A percentile compares a stretch with the other conserved stretches of the same genome.
Conservation (phyloP, 2,329 filamentous ascomycete genomes). For the Alternaria rosae region DNA sequence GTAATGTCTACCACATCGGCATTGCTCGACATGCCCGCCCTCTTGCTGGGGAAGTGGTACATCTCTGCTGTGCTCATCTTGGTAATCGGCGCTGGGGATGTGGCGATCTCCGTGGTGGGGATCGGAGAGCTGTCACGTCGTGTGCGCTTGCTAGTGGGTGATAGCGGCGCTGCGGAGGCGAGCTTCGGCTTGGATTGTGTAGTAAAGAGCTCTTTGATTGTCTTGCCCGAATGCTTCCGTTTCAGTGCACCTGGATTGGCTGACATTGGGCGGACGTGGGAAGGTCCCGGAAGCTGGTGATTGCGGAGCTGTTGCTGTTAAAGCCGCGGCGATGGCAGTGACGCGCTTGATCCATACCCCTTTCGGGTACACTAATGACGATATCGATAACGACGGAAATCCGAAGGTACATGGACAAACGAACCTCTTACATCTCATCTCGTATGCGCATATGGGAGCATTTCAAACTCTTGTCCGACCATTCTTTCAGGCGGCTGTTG, state of each 20-base stretch:
- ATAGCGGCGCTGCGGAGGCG: conserved; percentile 33
- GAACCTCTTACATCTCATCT: background rate
- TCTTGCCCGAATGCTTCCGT: conserved; percentile 48
- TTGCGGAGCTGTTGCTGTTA: conserved; percentile 26
- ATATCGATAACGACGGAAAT: conserved; percentile 17
- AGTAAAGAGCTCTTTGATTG: conserved; percentile 47
- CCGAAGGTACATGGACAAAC: background rate
- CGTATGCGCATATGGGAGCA: background rate
- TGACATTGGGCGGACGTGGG: conserved; percentile 41
- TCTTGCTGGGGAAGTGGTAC: conserved; percentile 47
- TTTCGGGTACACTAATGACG: conserved; percentile 19
- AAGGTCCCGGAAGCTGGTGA: conserved; percentile 6
- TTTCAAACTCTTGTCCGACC: background rate
- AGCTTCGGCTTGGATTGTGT: conserved; percentile 45
- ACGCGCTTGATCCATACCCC: conserved; percentile 33
- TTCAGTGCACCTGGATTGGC: conserved; percentile 41
- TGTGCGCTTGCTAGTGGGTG: conserved; percentile 42
- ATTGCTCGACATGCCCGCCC: conserved; percentile 18
- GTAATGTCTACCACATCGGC: conserved; percentile 39
- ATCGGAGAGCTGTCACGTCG: conserved; percentile 36
- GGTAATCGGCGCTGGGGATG: conserved; percentile 15
- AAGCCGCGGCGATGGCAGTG: conserved; percentile 33
- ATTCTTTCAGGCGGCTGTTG: background rate
- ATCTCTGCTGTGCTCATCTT: conserved; percentile 45
- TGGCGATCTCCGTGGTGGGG: conserved; percentile 17